Percentiles rank a stretch among this genome's conserved stretches.
These are phyloP conservation scores for Benincasa hispida DNA, from an alignment of 306 rosid genomes.

Conservation along the genomic window DNA sequence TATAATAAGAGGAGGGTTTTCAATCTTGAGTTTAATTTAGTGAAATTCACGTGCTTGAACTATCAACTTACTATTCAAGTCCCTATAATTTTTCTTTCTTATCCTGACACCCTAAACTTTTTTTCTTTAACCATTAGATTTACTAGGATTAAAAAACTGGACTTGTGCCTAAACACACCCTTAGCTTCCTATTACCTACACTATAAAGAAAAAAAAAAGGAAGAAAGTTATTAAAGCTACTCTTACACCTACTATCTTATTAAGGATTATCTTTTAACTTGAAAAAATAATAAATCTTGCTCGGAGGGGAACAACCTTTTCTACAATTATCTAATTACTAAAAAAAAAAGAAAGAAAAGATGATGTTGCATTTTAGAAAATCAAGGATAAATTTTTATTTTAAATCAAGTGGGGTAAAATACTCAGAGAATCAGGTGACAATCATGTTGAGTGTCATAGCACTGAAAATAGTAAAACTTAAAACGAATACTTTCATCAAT, in stretches of 20 bases:
- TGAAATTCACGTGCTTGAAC: background rate
- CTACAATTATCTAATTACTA: background rate
- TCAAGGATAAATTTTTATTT: background rate
- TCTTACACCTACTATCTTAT: background rate
- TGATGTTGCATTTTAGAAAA: background rate
- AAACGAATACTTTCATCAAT: background rate
- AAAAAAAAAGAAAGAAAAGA: background rate
- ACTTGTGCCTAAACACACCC: background rate
- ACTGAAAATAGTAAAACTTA: background rate
- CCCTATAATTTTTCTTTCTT: too few relatives aligned
- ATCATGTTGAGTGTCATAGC: background rate
- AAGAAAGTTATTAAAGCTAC: background rate
- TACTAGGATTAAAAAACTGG: too few relatives aligned
- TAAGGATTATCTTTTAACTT: background rate
- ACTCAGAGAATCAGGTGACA: background rate
- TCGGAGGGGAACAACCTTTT: background rate
- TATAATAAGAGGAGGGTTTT: background rate
- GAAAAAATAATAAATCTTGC: background rate
- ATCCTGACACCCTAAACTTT: too few relatives aligned
- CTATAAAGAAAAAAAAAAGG: too few relatives aligned
- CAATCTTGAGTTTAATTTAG: background rate
- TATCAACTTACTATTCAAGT: background rate
- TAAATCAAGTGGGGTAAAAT: background rate
- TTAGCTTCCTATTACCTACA: background rate
- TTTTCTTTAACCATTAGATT: too few relatives aligned